Conservation (phyloP, 345 rosid genomes). For the Erysimum cheiranthoides region DNA sequence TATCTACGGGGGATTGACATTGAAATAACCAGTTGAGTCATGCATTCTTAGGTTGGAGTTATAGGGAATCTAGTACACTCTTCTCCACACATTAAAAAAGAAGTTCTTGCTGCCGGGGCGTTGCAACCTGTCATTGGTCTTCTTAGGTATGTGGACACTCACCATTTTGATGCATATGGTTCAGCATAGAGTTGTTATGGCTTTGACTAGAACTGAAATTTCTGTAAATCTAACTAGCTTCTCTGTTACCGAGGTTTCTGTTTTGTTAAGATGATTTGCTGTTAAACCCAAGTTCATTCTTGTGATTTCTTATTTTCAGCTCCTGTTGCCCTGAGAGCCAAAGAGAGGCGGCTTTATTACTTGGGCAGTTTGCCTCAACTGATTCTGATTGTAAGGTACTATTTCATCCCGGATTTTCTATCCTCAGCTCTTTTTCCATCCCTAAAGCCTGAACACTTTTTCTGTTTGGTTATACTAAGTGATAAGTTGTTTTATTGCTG, state of each 20-base stretch:
- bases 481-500: conserved; percentile 25
- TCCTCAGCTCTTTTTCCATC: conserved; percentile 19
- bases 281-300: conserved; percentile 14
- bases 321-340: conserved; percentile 99
- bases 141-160: conserved; percentile 62
- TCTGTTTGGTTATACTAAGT: conserved; percentile 27
- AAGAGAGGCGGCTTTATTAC: conserved; percentile 97
- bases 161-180: conserved; percentile 8
- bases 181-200: conserved; percentile 3
- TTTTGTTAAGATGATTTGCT: conserved; percentile 16
- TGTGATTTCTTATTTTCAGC: conserved; percentile 51
- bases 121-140: conserved; percentile 95
- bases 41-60: conserved; percentile 70
- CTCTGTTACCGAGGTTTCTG: conserved; percentile 4
- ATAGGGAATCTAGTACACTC: conserved; percentile 98
- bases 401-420: conserved; percentile 17
- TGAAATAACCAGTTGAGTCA: conserved; percentile 32
- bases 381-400: conserved; percentile 98
- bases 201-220: not conserved
- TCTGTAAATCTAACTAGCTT: conserved; percentile 19
- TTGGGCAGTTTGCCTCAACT: conserved; percentile 98
- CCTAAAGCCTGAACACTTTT: conserved; percentile 9
- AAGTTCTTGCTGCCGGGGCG: conserved; percentile 96
- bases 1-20: conserved; percentile 11
- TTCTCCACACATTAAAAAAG: conserved; percentile 90